Base-by-base conservation (phyloP, 1,139 yeast species). In the Hanseniaspora gamundiae region DNA sequence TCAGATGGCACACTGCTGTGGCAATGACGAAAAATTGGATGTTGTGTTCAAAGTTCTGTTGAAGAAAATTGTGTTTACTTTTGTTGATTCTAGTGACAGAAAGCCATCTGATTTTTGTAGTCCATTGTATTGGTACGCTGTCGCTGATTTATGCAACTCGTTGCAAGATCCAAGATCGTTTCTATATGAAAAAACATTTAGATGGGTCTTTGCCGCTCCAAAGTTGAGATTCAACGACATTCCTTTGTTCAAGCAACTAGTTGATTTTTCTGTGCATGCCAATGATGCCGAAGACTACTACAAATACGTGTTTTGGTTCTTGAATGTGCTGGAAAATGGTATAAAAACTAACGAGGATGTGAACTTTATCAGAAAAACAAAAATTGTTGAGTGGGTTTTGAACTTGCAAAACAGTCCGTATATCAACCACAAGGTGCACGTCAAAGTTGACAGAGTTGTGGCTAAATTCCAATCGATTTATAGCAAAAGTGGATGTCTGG, bases 141-240 rank as follows among this genome's bases (percentile, higher is more conserved):
- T 79, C 54, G 67, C 85, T 0, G 70, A 73, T 42, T 58, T 86
- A 36, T 63, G 76, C 4, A 74, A 77, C 4, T 66, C 84, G 1
- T 58, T 84, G 46, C 58, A 70, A 8, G 57, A 78, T 75, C 58
- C 95, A 87, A 1, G 79, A 74, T n/a, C 93, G 74, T 59, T 73
- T 65, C 56, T 88, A 39, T 84, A 81, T 58, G 94, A 85, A 50
- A 74, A 76, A 49, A 74, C 76, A 0, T 75, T 70, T 54, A 70
- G 78, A 51, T 81, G 74, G 66, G 67, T 82, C 9, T 64, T 81
- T 29, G 62, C 61, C 42, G 56, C 60, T 19, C 69, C 70, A 9
- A 64, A 66, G 7, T 61, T 84, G 39, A 70, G 71, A 48, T 51
- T 64, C 0, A 67, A 65, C 47, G 91, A 83, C 35, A 59, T 87